Evolutionary conservation across 352 stramenopile species (phyloP).

Genomic region (Pythium chondricola): DNA sequence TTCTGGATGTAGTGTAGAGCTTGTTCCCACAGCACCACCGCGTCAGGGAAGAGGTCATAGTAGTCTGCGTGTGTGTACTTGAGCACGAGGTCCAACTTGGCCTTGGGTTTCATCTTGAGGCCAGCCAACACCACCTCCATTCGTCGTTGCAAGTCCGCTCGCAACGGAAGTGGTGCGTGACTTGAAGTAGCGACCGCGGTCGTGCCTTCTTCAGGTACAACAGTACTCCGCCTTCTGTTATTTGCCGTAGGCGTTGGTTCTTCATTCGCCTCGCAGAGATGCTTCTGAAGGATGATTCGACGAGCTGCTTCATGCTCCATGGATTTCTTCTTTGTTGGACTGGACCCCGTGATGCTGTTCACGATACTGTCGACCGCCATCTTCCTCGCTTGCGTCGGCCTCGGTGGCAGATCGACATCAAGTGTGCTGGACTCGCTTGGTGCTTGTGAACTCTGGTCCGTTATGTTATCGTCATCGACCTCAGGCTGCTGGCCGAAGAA

Average conservation of each 20-base stretch:
- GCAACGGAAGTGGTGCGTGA: slow-evolving; percentile 39
- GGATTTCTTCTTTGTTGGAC: slow-evolving; percentile 25
- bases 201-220: too few species aligned
- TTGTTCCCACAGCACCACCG: slow-evolving; percentile 61
- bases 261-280: slow-evolving; percentile 21
- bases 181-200: slow-evolving; percentile 7
- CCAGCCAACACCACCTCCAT: slow-evolving; percentile 49
- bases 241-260: slow-evolving; percentile 10
- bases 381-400: slow-evolving; percentile 23
- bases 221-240: too few species aligned
- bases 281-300: slow-evolving; percentile 40
- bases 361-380: slow-evolving; percentile 43
- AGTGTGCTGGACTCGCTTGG: too few species aligned
- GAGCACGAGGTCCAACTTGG: slow-evolving; percentile 62
- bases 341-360: slow-evolving; percentile 12
- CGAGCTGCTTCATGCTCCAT: slow-evolving; percentile 35
- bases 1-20: slow-evolving; percentile 29
- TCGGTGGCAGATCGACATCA: background rate
- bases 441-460: background rate
- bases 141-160: slow-evolving; percentile 47
- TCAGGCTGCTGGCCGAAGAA: background rate
- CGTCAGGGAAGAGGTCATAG: slow-evolving; percentile 53
- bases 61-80: slow-evolving; percentile 62
- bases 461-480: slow-evolving; percentile 8
- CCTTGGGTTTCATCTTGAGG: slow-evolving; percentile 41